Evolutionary conservation across 345 rosid species (phyloP).

Genomic region (Lepidium africanum): DNA sequence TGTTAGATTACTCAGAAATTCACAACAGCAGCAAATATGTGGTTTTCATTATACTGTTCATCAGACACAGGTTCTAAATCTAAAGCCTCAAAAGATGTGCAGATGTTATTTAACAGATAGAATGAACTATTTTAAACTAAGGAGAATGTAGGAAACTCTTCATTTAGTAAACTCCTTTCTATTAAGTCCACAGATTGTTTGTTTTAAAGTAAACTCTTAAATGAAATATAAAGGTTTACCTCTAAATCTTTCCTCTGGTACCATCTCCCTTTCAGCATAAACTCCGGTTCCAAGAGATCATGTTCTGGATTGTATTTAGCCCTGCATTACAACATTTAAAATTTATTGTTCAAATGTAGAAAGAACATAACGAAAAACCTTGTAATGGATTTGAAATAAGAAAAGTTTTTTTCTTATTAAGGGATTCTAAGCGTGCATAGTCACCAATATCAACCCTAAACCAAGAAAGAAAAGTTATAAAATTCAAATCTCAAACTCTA

Average conservation of each 20-base stretch:
- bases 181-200: background rate
- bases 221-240: constrained; percentile 42
- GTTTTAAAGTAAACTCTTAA: background rate
- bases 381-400: background rate
- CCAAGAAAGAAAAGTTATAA: background rate
- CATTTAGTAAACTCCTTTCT: background rate
- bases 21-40: background rate
- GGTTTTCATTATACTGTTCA: background rate
- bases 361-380: background rate
- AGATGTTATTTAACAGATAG: background rate
- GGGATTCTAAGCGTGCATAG: background rate
- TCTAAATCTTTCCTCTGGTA: constrained; percentile 84
- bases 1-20: background rate
- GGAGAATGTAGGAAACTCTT: background rate
- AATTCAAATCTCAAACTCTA: constrained; percentile 3
- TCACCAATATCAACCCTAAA: background rate
- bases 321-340: constrained; percentile 36
- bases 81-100: background rate
- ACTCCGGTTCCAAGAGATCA: constrained; percentile 71
- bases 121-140: background rate
- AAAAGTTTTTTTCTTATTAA: background rate
- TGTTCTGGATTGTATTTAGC: constrained; percentile 81
- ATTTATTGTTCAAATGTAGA: background rate
- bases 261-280: constrained; percentile 82
- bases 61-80: background rate